These are phyloP conservation scores for Zygoascus bituminiphila DNA, from an alignment of 805 yeast species.

Conservation along the genomic window DNA sequence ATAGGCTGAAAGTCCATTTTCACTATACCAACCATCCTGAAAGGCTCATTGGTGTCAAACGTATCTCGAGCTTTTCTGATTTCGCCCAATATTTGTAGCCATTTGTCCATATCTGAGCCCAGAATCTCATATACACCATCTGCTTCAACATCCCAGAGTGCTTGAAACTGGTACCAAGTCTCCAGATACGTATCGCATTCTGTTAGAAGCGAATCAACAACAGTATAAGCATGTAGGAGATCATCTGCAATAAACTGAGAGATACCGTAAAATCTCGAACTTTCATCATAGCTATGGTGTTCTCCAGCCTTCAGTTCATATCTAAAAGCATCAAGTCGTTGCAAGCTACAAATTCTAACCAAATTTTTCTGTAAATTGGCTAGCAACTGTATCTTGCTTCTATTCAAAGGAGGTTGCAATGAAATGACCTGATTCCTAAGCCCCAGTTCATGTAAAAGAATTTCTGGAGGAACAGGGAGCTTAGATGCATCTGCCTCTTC, in stretches of 20 bases:
- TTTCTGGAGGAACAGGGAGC: conserved; percentile 7
- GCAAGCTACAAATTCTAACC: conserved; percentile 10
- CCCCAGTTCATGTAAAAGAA: conserved; percentile 20
- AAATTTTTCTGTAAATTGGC: conserved; percentile 15
- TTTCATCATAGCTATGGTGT: not conserved
- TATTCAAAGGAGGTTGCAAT: conserved; percentile 23
- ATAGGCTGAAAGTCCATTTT: conserved; percentile 44
- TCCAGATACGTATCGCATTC: conserved; percentile 33
- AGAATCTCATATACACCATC: conserved; percentile 33
- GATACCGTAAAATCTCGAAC: conserved; percentile 10
- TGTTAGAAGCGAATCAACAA: conserved; percentile 29
- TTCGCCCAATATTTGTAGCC: conserved; percentile 43
- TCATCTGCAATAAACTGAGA: conserved; percentile 10
- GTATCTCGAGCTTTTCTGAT: conserved; percentile 36
- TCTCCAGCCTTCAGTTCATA: conserved; percentile 8
- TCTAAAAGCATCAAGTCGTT: conserved; percentile 13
- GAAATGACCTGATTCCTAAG: conserved; percentile 23
- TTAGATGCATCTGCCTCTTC: not conserved
- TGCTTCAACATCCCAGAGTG: conserved; percentile 49
- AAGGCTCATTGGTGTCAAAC: conserved; percentile 44
- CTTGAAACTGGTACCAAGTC: conserved; percentile 49
- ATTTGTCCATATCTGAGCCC: conserved; percentile 31
- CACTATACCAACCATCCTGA: conserved; percentile 35
- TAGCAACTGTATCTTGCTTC: conserved; percentile 18
- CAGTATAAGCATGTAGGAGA: conserved; percentile 20